phyloP scores from a whole-genome alignment of 2,329 filamentous ascomycete genomes.

The Canariomyces notabilis region DNA sequence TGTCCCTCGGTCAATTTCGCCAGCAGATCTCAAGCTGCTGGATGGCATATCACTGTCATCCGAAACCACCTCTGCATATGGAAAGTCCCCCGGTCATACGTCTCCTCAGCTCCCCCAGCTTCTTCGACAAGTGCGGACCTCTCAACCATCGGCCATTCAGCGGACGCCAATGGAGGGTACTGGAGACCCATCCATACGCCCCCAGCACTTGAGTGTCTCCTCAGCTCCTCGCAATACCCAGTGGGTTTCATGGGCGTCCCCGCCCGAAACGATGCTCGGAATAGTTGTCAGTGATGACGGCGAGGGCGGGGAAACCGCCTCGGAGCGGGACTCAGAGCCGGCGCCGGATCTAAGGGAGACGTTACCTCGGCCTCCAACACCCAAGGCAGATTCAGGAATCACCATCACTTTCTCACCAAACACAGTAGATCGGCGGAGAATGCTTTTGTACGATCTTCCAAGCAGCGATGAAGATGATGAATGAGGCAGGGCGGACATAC shows the following conservation, averaged over 20 bases:
- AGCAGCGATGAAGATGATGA: background rate
- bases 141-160: too few species aligned
- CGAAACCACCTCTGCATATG: background rate
- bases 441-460: constrained; percentile 5
- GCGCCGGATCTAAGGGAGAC: background rate
- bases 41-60: constrained; percentile 7
- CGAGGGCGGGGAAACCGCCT: background rate
- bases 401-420: background rate
- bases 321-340: background rate
- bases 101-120: background rate
- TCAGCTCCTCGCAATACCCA: background rate
- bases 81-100: background rate
- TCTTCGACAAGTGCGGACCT: too few species aligned
- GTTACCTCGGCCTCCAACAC: background rate
- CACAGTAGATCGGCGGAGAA: constrained; percentile 1
- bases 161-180: background rate
- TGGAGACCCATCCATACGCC: background rate
- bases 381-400: background rate
- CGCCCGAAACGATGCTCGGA: background rate
- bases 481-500: background rate
- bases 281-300: constrained; percentile 6
- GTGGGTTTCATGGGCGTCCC: background rate
- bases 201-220: background rate
- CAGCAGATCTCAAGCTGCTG: background rate
- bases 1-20: background rate